phyloP scores from a whole-genome alignment of 2,329 filamentous ascomycete species.

The Fusarium sp. region DNA sequence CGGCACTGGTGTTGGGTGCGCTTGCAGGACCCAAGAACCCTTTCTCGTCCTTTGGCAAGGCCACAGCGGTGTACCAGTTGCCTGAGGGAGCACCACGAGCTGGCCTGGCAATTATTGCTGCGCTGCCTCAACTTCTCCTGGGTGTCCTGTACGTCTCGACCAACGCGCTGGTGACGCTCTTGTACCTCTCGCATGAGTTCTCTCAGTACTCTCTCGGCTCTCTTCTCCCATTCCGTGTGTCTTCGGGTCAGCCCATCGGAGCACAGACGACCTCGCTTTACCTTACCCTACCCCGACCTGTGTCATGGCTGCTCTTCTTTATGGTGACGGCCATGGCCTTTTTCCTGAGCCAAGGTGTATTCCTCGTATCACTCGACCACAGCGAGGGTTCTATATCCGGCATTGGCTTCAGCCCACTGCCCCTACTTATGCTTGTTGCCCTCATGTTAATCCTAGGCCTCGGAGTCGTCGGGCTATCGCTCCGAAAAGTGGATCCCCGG shows the following conservation, averaged over 20 bases:
- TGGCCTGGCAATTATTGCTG: conserved; percentile 52
- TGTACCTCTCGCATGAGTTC: conserved; percentile 62
- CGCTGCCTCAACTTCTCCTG: conserved; percentile 61
- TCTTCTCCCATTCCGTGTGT: conserved; percentile 55
- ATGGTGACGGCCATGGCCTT: conserved; percentile 58
- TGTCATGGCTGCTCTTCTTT: conserved; percentile 57
- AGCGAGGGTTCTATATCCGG: conserved; percentile 38
- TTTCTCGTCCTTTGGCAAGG: conserved; percentile 53
- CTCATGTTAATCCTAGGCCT: conserved; percentile 51
- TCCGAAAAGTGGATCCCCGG: conserved; percentile 52
- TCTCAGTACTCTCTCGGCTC: conserved; percentile 53
- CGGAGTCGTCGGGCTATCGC: conserved; percentile 51
- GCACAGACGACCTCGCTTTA: conserved; percentile 59
- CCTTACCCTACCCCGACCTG: conserved; percentile 60
- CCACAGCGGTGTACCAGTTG: conserved; percentile 49
- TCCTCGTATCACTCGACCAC: conserved; percentile 48
- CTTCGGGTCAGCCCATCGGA: conserved; percentile 55
- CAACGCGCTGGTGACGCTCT: conserved; percentile 59
- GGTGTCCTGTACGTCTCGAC: conserved; percentile 58
- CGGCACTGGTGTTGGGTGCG: conserved; percentile 52
- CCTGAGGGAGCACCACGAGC: conserved; percentile 39
- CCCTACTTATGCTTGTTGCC: conserved; percentile 54
- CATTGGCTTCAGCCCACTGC: conserved; percentile 56
- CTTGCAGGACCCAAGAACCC: conserved; percentile 39
- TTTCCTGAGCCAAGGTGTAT: conserved; percentile 58